Percentiles rank a stretch among this genome's conserved stretches.
Evolutionary conservation across 257 asterid species (phyloP).

Genomic region (Paraleonurus japonicus): DNA sequence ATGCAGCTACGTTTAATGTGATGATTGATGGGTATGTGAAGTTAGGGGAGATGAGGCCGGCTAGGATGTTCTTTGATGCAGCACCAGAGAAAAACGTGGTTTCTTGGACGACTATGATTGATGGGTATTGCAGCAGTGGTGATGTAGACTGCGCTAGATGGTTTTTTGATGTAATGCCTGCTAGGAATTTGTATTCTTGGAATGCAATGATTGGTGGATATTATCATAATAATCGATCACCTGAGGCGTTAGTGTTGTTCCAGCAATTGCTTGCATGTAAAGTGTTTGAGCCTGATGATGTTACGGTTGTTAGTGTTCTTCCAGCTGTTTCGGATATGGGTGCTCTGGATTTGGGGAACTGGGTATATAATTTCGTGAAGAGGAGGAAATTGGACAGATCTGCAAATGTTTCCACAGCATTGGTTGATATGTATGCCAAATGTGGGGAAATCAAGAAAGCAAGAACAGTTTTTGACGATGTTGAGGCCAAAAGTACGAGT

Average conservation of each 20-base stretch:
- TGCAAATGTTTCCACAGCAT: slow-evolving; percentile 75
- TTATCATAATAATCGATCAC: slow-evolving; percentile 63
- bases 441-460: slow-evolving; percentile 78
- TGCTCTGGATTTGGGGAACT: slow-evolving; percentile 76
- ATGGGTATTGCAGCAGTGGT: slow-evolving; percentile 69
- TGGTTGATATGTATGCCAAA: slow-evolving; percentile 88
- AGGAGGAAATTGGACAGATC: slow-evolving; percentile 60
- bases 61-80: slow-evolving; percentile 56
- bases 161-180: slow-evolving; percentile 71
- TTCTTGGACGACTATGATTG: slow-evolving; percentile 90
- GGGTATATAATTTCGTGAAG: slow-evolving; percentile 62
- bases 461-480: slow-evolving; percentile 50
- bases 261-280: slow-evolving; percentile 48
- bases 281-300: slow-evolving; percentile 60
- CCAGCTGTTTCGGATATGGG: slow-evolving; percentile 94
- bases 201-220: slow-evolving; percentile 91
- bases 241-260: slow-evolving; percentile 65
- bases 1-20: slow-evolving; percentile 67
- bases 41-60: slow-evolving; percentile 59
- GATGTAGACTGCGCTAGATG: slow-evolving; percentile 53
- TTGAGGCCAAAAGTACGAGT: slow-evolving; percentile 48
- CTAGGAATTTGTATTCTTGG: slow-evolving; percentile 81
- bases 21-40: slow-evolving; percentile 84
- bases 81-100: slow-evolving; percentile 76
- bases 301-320: slow-evolving; percentile 72